These are phyloP conservation scores for Calocera viscosa DNA, from an alignment of 768 basidiomycete species.

Conservation along the genomic window DNA sequence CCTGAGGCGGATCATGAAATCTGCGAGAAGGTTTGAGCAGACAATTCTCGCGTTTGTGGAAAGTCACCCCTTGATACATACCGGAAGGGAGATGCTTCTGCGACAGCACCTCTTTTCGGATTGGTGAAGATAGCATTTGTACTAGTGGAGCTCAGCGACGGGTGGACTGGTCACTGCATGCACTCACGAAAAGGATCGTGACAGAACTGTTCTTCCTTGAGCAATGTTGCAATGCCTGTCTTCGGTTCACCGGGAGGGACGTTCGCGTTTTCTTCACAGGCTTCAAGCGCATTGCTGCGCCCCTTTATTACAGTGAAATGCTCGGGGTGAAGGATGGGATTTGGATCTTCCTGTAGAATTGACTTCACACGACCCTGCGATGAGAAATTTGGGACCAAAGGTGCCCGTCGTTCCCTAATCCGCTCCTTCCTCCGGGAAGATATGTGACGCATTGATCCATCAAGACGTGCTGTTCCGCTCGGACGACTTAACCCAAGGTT, in stretches of 20 bases:
- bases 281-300: conserved; percentile 26
- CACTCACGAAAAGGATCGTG: conserved; percentile 61
- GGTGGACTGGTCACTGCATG: not conserved
- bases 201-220: conserved; percentile 51
- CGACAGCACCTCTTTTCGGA: conserved; percentile 45
- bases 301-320: conserved; percentile 44
- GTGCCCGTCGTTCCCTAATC: not conserved
- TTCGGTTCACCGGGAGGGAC: conserved; percentile 38
- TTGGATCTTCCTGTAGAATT: conserved; percentile 45
- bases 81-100: conserved; percentile 45
- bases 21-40: conserved; percentile 27
- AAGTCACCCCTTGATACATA: no score
- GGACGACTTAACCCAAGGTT: not conserved
- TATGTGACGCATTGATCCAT: not conserved
- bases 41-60: not conserved
- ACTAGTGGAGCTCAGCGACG: conserved; percentile 32
- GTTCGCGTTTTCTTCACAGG: conserved; percentile 31
- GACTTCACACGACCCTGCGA: conserved; percentile 38
- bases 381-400: conserved; percentile 33
- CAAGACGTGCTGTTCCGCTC: not conserved
- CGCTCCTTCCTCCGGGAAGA: not conserved
- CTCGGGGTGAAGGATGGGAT: conserved; percentile 42
- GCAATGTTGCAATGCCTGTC: conserved; percentile 26
- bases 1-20: conserved; percentile 53
- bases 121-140: conserved; percentile 55